Base-by-base conservation (phyloP, 345 rosid genomes). In the Camelina neglecta region DNA sequence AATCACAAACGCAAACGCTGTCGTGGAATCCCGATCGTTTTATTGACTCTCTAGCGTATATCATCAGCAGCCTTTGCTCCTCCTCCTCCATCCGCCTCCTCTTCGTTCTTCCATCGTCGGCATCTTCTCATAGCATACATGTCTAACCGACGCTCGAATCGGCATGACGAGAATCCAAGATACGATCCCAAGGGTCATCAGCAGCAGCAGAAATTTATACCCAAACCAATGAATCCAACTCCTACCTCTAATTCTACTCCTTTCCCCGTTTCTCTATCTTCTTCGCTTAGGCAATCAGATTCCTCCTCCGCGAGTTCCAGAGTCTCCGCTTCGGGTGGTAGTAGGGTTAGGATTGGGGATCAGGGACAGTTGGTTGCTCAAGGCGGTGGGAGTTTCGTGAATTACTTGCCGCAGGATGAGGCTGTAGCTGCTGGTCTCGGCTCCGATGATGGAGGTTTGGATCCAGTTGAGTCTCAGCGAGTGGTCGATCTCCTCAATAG, bases 361-460 rank as follows among this genome's bases (percentile, higher is more conserved):
- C 66, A 64, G 31, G 87, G 91, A 16, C 86, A 76, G 10, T 80
- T 79, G 84, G 79, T 87, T 5, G 68, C 85, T 75, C 85, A 71
- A 60, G 74, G 60, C 51, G 60, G 59, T 51, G 93, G 93, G 2
- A 83, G 71, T 63, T 95, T 95, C 78, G 89, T 95, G 1, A 85
- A 80, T 74, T 95, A 92, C 88, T 85, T 95, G 80, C 99, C 93
- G 10, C 99, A 92, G 73, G 99, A 95, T 29, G 99, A 95, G 81
- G 97, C 97, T 2, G 88, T 95, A 60, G 99, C 97, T 0, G 83
- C 88, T 0, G 99, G 99, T 6, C 82, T 90, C 0, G 86, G 87
- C 15, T 81, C 96, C 11, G 90, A 87, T 6, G 87, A 86, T 51
- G 99, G 99, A 38, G 97, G 96, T 35, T 69, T 88, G 78, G 99